phyloP scores from a whole-genome alignment of 441 rosid species.

The California macrophylla region DNA sequence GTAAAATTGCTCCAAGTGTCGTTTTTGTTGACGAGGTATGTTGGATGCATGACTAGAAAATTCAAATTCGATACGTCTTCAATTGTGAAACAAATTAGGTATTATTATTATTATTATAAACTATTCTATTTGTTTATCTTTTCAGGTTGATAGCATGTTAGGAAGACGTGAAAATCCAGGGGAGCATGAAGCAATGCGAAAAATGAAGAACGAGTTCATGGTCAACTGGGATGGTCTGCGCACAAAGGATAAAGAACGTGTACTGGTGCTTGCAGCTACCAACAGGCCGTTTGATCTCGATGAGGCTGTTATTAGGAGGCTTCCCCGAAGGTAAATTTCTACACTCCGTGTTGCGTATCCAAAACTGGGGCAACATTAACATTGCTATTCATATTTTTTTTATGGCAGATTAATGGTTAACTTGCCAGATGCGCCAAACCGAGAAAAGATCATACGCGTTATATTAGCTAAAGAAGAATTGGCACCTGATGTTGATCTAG shows the following conservation, averaged over 20 bases:
- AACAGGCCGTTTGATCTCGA: constrained; percentile 97
- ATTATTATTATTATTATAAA: no score
- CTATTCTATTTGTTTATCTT: constrained; percentile 7
- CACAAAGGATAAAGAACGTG: constrained; percentile 91
- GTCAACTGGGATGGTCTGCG: constrained; percentile 97
- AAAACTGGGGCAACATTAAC: neutral
- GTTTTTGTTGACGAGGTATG: constrained; percentile 95
- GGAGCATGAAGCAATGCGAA: constrained; percentile 99
- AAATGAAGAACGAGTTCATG: constrained; percentile 99
- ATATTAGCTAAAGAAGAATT: constrained; percentile 86
- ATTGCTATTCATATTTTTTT: constrained; percentile 7
- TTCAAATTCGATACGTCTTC: neutral
- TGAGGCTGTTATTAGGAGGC: constrained; percentile 98
- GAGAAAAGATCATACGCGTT: constrained; percentile 70
- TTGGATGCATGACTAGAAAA: neutral
- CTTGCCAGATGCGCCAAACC: constrained; percentile 78
- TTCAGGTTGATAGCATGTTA: constrained; percentile 96
- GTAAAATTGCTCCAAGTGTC: constrained; percentile 95
- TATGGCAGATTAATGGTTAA: constrained; percentile 79
- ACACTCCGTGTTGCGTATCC: neutral
- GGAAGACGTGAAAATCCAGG: constrained; percentile 99
- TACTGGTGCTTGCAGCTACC: constrained; percentile 91
- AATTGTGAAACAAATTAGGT: no score
- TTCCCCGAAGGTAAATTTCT: constrained; percentile 64
- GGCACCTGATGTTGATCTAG: constrained; percentile 57